Base-by-base conservation (phyloP, 179 eudicot species). In the Beta macrorhiza region DNA sequence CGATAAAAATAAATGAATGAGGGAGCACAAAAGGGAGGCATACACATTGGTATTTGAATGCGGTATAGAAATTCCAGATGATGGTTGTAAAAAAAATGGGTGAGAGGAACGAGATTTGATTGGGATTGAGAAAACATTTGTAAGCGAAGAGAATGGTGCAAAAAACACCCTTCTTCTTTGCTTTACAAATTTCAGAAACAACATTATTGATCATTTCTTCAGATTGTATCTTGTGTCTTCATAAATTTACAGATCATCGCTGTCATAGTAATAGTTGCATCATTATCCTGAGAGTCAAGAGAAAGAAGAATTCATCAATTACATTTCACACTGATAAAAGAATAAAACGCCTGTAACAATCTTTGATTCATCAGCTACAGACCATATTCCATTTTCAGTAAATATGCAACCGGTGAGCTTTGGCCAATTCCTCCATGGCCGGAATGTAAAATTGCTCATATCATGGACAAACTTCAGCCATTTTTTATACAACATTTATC, bases 1-100 rank as follows among this genome's bases (percentile, higher is more conserved):
- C 12, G 91, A 83, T 22, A 93, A 87, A 87, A 82, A 89, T 55
- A 92, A 79, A 52, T 86, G 93, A 83, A 93, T 89, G 74, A 92
- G 88, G n/a, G 92, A 89, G 89, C 93, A 93, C 85, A 92, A 88
- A 65, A 92, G 72, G 5, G 90, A 87, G n/a, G 91, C 85, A 78
- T 88, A 81, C 55, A 85, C 74, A 53, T 78, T 37, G 25, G 74
- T 78, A 65, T 86, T 86, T 16, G 75, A 77, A 42, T 45, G 84
- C 6, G 76, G 80, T 13, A 83, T 49, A 7, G 12, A 49, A 49
- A 73, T 12, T 69, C 61, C 70, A 68, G 70, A 52, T 62, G 67
- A n/a, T 19, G 78, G 78, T 61, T 78, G 77, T 15, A 64, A 25
- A 29, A 61, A 52, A 72, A 12, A 76, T 69, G 70, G 62, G n/a